Evolutionary conservation across 2,329 filamentous ascomycete species (phyloP).

Genomic region (Byssothecium circinans): DNA sequence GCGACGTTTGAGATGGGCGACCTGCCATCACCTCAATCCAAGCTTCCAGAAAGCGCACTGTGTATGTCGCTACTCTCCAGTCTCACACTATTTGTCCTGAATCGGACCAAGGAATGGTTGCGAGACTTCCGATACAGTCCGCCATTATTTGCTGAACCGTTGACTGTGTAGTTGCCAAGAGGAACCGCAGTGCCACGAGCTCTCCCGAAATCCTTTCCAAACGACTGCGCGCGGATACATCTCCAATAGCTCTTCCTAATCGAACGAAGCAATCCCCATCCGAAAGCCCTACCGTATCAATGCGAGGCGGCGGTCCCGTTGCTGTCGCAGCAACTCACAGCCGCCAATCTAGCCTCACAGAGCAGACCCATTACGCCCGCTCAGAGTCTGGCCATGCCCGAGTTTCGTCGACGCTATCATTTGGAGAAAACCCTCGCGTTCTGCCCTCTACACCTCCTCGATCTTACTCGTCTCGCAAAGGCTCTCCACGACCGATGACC

Average conservation of each 20-base stretch:
- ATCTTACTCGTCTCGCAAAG: slow-evolving; percentile 4
- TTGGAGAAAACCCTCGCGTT: slow-evolving; percentile 3
- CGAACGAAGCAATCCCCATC: too few relatives aligned
- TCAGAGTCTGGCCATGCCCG: slow-evolving; percentile 1
- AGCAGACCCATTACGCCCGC: not conserved
- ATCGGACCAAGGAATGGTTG: too few relatives aligned
- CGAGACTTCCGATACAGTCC: too few relatives aligned
- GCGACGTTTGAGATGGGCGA: slow-evolving; percentile 12
- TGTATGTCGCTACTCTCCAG: too few relatives aligned
- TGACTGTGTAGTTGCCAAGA: too few relatives aligned
- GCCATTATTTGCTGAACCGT: too few relatives aligned
- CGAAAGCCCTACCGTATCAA: not conserved
- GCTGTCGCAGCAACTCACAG: not conserved
- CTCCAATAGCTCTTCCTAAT: slow-evolving; percentile 1
- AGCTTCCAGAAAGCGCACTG: not conserved
- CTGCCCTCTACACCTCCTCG: slow-evolving; percentile 2
- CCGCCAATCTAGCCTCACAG: not conserved
- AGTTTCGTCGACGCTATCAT: slow-evolving; percentile 19
- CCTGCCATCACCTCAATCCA: not conserved
- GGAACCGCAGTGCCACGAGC: slow-evolving; percentile 1
- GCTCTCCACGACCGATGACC: slow-evolving; percentile 13
- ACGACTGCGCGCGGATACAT: slow-evolving; percentile 12
- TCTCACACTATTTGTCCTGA: too few relatives aligned
- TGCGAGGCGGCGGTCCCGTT: slow-evolving; percentile 6
- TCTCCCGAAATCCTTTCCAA: slow-evolving; percentile 10